A percentile compares a stretch with the other conserved stretches of the same genome.
Evolutionary conservation across 2,329 filamentous ascomycete species (phyloP).

Genomic region (Fusarium solani-melongenae): DNA sequence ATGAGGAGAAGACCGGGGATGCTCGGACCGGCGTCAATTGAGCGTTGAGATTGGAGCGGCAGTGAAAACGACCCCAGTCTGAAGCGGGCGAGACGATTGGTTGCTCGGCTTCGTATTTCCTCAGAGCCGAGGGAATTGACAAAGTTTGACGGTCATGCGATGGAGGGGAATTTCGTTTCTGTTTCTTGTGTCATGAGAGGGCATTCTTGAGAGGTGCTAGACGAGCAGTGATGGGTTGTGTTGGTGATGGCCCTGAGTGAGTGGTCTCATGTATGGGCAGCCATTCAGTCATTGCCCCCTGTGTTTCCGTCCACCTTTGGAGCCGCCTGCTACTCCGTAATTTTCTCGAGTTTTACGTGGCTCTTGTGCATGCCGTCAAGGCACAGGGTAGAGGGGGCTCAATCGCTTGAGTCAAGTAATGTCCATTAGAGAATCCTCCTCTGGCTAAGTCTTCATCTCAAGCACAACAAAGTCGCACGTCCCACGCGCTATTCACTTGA

Average conservation of each 20-base stretch:
- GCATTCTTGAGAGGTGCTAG: not conserved
- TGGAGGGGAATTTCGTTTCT: not conserved
- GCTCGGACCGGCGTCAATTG: constrained; percentile 24
- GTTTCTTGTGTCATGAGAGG: not conserved
- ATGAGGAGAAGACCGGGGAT: constrained; percentile 11
- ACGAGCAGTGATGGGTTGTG: not conserved
- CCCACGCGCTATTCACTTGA: accelerated
- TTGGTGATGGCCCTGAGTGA: not conserved
- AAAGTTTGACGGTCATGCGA: constrained; percentile 30
- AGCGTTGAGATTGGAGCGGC: constrained; percentile 27
- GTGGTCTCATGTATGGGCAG: not conserved
- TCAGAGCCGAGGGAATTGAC: not conserved
- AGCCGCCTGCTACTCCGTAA: not conserved
- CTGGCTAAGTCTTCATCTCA: too few relatives aligned
- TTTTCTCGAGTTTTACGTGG: not conserved
- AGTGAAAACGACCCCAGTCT: constrained; percentile 17
- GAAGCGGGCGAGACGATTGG: constrained; percentile 4
- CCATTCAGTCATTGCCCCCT: not conserved
- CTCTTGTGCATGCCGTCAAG: not conserved
- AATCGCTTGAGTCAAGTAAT: not conserved
- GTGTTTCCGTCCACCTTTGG: not conserved
- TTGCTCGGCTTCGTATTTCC: not conserved
- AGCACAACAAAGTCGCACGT: not conserved
- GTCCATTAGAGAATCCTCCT: not conserved
- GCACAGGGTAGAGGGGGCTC: not conserved